phyloP scores from a whole-genome alignment of 495 filamentous ascomycete species.

The Cudoniella acicularis region DNA sequence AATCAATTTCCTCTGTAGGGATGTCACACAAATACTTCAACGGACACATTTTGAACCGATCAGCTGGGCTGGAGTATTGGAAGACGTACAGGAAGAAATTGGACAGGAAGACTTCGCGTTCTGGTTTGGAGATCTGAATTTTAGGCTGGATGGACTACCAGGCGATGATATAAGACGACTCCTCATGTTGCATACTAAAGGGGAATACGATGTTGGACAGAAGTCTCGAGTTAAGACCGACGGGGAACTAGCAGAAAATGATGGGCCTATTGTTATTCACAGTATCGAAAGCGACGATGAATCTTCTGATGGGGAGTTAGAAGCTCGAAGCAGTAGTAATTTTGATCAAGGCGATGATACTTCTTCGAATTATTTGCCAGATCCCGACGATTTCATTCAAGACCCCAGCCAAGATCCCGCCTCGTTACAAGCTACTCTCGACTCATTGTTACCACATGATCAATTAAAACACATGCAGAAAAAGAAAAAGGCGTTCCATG shows the following conservation, averaged over 20 bases:
- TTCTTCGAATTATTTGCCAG: constrained; percentile 35
- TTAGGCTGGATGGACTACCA: constrained; percentile 81
- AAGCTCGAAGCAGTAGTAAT: constrained; percentile 10
- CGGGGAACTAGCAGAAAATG: constrained; percentile 31
- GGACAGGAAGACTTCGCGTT: constrained; percentile 90
- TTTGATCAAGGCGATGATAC: constrained; percentile 19
- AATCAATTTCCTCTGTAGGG: constrained; percentile 43
- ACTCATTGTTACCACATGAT: constrained; percentile 85
- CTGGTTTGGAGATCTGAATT: constrained; percentile 97
- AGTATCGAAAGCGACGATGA: constrained; percentile 32
- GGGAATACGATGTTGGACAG: constrained; percentile 59
- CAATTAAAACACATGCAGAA: constrained; percentile 75
- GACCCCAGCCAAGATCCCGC: constrained; percentile 50
- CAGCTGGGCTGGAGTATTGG: constrained; percentile 49
- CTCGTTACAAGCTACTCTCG: constrained; percentile 75
- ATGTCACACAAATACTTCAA: constrained; percentile 69
- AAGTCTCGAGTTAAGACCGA: constrained; percentile 26
- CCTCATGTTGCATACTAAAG: constrained; percentile 74
- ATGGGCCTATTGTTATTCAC: constrained; percentile 28
- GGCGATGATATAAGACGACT: constrained; percentile 86
- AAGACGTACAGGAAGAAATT: constrained; percentile 60
- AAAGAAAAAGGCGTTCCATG: constrained; percentile 73
- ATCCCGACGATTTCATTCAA: constrained; percentile 51
- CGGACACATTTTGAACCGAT: constrained; percentile 75
- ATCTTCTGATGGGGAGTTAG: constrained; percentile 27